Conservation (phyloP, 208 protist genomes). For the Leishmania tarentolae region DNA sequence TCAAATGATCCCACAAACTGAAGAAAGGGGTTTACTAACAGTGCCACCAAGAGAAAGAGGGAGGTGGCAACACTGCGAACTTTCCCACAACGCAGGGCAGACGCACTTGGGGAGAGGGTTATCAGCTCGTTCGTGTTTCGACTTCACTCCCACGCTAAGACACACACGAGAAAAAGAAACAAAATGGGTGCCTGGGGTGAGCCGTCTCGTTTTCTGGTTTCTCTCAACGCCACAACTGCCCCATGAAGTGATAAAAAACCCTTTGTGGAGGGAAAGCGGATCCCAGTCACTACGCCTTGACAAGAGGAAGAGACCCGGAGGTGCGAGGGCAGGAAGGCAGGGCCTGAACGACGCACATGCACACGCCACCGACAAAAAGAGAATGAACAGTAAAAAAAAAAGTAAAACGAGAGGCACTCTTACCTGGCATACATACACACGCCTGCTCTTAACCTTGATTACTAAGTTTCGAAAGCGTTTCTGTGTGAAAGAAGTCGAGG, state of each 20-base stretch:
- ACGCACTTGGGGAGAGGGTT: neutral
- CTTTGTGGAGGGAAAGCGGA: neutral
- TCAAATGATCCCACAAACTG: neutral
- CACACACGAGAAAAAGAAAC: neutral
- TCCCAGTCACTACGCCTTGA: neutral
- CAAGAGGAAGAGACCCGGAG: neutral
- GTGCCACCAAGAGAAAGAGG: neutral
- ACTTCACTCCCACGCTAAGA: neutral
- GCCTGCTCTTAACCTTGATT: neutral
- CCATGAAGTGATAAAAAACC: neutral
- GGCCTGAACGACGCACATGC: neutral
- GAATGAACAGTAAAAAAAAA: neutral
- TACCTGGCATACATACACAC: neutral
- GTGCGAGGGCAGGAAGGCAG: neutral
- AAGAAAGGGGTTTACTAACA: neutral
- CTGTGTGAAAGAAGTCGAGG: neutral
- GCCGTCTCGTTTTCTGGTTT: neutral
- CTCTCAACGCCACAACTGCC: neutral
- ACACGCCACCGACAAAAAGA: neutral
- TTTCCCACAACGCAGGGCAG: neutral
- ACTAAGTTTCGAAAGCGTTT: neutral
- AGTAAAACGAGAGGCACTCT: neutral
- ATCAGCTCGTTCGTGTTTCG: neutral
- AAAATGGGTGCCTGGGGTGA: neutral
- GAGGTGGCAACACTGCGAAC: neutral